These are phyloP conservation scores for Passiflora organensis DNA, from an alignment of 345 rosid genomes.

Conservation along the genomic window DNA sequence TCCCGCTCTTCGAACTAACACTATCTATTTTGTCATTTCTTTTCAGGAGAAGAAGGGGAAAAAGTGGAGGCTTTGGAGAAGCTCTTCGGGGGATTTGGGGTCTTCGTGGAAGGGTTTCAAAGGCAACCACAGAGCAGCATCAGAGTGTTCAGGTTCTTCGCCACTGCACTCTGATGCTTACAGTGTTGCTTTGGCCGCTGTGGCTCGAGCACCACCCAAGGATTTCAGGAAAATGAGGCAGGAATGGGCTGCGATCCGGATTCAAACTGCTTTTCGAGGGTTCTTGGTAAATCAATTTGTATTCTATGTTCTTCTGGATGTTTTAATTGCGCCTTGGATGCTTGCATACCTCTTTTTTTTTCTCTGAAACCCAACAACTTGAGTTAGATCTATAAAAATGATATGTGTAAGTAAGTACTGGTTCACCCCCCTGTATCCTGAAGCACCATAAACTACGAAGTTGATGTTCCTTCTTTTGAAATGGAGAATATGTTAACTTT, in stretches of 20 bases:
- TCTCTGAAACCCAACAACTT: no score
- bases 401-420: no score
- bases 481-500: no score
- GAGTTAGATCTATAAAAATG: no score
- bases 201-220: slow-evolving; percentile 78
- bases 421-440: no score
- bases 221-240: slow-evolving; percentile 73
- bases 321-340: no score
- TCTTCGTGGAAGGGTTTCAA: slow-evolving; percentile 58
- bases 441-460: no score
- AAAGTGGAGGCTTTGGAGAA: slow-evolving; percentile 90
- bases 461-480: no score
- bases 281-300: slow-evolving; percentile 55
- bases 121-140: slow-evolving; percentile 43
- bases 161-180: slow-evolving; percentile 40
- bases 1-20: no score
- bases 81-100: slow-evolving; percentile 54
- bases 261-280: slow-evolving; percentile 90
- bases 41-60: slow-evolving; percentile 49
- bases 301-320: neutral
- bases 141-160: slow-evolving; percentile 43
- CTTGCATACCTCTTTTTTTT: neutral
- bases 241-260: slow-evolving; percentile 89
- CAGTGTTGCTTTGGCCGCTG: slow-evolving; percentile 69
- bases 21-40: neutral